phyloP scores from a whole-genome alignment of 306 rosid genomes.

The Clitoria ternatea region DNA sequence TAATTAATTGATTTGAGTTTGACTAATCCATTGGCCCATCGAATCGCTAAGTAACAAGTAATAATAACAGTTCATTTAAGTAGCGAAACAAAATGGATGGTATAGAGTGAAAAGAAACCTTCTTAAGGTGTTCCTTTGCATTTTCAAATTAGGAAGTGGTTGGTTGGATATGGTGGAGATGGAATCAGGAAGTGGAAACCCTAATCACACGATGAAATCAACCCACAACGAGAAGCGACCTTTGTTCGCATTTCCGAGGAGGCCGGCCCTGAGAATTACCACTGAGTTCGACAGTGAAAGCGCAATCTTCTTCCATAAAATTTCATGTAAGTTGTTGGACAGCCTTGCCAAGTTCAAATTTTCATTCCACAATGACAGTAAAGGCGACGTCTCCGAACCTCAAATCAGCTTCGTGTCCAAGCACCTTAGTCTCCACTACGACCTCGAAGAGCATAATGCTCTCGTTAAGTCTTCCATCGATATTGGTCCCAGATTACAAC shows the following conservation, averaged over 20 bases:
- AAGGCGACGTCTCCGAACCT: slow-evolving; percentile 65
- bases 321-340: slow-evolving; percentile 77
- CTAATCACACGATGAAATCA: slow-evolving; percentile 27
- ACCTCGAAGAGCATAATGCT: slow-evolving; percentile 58
- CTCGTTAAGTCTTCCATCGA: slow-evolving; percentile 60
- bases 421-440: slow-evolving; percentile 61
- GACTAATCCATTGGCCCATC: too few species aligned
- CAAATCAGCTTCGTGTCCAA: slow-evolving; percentile 59
- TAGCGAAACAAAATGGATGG: too few species aligned
- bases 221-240: slow-evolving; percentile 14
- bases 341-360: slow-evolving; percentile 75
- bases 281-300: slow-evolving; percentile 90
- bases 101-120: too few species aligned
- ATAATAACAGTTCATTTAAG: too few species aligned
- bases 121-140: too few species aligned
- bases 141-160: too few species aligned
- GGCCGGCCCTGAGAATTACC: slow-evolving; percentile 64
- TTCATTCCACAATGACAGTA: slow-evolving; percentile 52
- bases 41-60: too few species aligned
- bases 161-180: slow-evolving; percentile 42
- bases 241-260: slow-evolving; percentile 38
- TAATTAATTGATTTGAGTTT: too few species aligned
- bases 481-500: slow-evolving; percentile 54
- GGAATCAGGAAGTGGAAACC: slow-evolving; percentile 39
- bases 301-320: slow-evolving; percentile 60